Base-by-base conservation (phyloP, 2,329 filamentous ascomycete species). In the Rutstroemia sp. region DNA sequence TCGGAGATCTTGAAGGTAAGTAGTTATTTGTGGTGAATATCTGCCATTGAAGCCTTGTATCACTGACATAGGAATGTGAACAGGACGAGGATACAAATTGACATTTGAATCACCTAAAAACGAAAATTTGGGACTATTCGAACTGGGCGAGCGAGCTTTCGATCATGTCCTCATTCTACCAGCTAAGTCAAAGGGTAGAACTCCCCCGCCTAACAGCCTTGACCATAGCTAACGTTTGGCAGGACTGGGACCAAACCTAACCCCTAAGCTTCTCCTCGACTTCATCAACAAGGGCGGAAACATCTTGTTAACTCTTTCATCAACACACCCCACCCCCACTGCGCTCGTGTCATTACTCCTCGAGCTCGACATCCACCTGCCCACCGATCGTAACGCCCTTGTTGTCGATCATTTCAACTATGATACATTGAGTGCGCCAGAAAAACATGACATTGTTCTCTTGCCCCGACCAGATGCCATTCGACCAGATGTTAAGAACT, bases 351-450 rank as follows among this genome's bases (percentile, higher is more conserved):
- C 87, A 44, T 79, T 95, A 56, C 87, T 97, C 51, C 77, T 88
- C 67, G 91, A 97, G 73, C 79, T 96, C 71, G 92, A 96, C 69
- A 88, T 99, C 68, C 78, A 85, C 63, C 82, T 96, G n/a, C 89
- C 94, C 40, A 75, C 83, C 38, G 92, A 96, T 73, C 89, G 92
- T 67, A 89, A 87, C 56, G 85, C 89, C 57, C 77, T 92, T 57
- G 87, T 96, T 5, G 86, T 97, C 60, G 94, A 97, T 73, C 94
- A 99, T 77, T 96, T 97, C 83, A 88, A 89, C 76, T 94, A 94
- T 74, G 92, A 97, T 68, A 78, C 80, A 56, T 65, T 81, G 34
- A 89, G 87, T 42, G 87, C 92, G 4, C 69, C 84, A 50, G 91
- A 96, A 62, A 82, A 84, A 68, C 94, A 99, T 73, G 90, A 97